Conservation (phyloP, 1,284 basidiomycete species). For the Ceraceosorus guamensis region DNA sequence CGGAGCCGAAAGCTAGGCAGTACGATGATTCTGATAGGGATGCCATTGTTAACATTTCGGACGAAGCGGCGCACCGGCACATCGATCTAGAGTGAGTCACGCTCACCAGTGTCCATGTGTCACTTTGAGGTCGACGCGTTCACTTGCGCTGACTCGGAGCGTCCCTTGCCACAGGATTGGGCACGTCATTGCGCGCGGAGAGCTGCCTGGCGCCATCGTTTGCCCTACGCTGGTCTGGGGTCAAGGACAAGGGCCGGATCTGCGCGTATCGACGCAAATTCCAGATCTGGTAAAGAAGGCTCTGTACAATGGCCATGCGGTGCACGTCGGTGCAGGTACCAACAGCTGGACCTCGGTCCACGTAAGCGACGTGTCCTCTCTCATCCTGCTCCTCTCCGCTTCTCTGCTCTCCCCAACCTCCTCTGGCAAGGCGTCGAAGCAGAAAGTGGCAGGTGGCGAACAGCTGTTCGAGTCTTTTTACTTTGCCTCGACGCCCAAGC, state of each 20-base stretch:
- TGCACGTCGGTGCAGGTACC: conserved; percentile 11
- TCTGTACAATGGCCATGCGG: conserved; percentile 9
- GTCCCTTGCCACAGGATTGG: conserved; percentile 1
- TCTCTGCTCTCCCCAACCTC: not conserved
- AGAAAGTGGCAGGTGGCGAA: not conserved
- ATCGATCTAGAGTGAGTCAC: conserved; percentile 14
- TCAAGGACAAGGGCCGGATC: conserved; percentile 2
- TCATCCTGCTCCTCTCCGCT: conserved; percentile 2
- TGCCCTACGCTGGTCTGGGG: conserved; percentile 17
- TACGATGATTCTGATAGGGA: conserved; percentile 9
- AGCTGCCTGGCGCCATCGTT: conserved; percentile 10
- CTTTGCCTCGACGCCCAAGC: conserved; percentile 8
- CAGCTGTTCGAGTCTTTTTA: conserved; percentile 8
- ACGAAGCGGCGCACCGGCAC: conserved; percentile 13
- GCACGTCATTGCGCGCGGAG: not conserved
- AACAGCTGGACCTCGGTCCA: conserved; percentile 12
- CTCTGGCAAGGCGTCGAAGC: not conserved
- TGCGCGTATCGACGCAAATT: not conserved
- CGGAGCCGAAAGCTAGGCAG: conserved; percentile 6
- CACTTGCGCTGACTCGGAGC: not conserved
- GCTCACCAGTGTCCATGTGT: not conserved
- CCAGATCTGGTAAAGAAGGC: conserved; percentile 12
- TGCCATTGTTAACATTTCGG: conserved; percentile 7
- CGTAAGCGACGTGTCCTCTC: conserved; percentile 4
- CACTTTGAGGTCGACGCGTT: not conserved